Evolutionary conservation across 2,329 filamentous ascomycete genomes (phyloP).

Genomic region (Colletotrichum gigasporum): DNA sequence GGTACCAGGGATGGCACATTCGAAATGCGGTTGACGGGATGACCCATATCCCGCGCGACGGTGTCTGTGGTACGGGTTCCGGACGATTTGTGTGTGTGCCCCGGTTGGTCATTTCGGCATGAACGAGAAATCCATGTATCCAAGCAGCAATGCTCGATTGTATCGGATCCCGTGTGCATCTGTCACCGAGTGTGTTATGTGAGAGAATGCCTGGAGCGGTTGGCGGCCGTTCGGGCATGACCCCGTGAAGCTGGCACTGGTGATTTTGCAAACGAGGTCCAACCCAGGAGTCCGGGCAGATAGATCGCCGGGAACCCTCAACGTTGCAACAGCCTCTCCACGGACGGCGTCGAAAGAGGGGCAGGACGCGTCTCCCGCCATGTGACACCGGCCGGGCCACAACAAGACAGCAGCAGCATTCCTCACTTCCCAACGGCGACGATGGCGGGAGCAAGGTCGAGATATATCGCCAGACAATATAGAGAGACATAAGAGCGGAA

Average conservation of each 20-base stretch:
- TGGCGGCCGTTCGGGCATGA: neutral
- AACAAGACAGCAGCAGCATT: constrained; percentile 2
- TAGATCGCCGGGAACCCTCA: constrained; percentile 5
- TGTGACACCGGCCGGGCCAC: neutral
- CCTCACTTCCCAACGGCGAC: neutral
- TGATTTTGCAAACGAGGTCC: neutral
- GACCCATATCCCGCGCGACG: neutral
- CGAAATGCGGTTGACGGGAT: neutral
- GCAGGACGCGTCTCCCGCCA: neutral
- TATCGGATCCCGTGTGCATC: neutral
- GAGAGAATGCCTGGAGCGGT: neutral
- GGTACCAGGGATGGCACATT: neutral
- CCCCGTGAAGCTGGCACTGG: neutral
- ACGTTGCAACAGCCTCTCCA: constrained; percentile 17
- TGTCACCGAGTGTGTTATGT: neutral
- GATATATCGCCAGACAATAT: neutral
- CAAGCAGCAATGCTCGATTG: neutral
- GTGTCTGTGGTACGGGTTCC: neutral
- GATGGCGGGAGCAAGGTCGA: neutral
- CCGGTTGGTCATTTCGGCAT: neutral
- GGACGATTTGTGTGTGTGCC: neutral
- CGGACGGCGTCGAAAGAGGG: neutral
- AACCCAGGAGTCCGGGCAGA: neutral
- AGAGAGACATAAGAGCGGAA: too few relatives aligned
- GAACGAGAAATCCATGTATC: neutral